Evolutionary conservation across 2,329 filamentous ascomycete genomes (phyloP).

Genomic region (Rhinocladiella similis): DNA sequence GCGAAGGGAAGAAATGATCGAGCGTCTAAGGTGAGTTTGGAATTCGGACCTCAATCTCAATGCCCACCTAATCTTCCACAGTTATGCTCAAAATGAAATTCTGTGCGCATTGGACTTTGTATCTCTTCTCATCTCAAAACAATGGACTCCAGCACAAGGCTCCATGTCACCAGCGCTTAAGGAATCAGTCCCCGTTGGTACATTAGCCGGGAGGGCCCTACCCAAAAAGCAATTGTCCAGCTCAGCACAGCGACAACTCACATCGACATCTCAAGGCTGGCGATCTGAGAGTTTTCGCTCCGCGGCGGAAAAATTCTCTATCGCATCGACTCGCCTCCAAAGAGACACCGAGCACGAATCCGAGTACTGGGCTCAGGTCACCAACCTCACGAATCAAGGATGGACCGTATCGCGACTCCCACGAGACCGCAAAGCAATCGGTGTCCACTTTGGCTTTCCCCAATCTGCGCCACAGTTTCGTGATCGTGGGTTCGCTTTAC

Average conservation of each 20-base stretch:
- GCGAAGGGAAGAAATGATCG: conserved; percentile 44
- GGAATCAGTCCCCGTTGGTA: conserved; percentile 70
- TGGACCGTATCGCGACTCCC: conserved; percentile 84
- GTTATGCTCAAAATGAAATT: conserved; percentile 47
- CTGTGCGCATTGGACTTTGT: conserved; percentile 77
- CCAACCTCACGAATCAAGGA: conserved; percentile 76
- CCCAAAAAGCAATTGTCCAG: conserved; percentile 61
- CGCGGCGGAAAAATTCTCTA: conserved; percentile 71
- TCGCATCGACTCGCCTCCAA: conserved; percentile 70
- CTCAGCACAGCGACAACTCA: conserved; percentile 54
- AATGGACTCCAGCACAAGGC: conserved; percentile 67
- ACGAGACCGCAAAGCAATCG: conserved; percentile 70
- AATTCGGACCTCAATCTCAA: neutral
- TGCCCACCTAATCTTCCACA: conserved; percentile 27
- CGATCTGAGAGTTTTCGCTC: conserved; percentile 74
- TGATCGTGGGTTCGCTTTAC: conserved; percentile 75
- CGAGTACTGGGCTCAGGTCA: conserved; percentile 84
- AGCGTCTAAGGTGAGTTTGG: conserved; percentile 42
- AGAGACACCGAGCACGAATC: conserved; percentile 77
- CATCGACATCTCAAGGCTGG: conserved; percentile 65
- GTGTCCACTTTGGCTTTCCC: conserved; percentile 84
- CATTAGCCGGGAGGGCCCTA: conserved; percentile 68
- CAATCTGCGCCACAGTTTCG: conserved; percentile 65
- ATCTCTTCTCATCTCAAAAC: conserved; percentile 80
- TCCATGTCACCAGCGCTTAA: conserved; percentile 73